These are phyloP conservation scores for Lanmaoa pseudosensibilis DNA, from an alignment of 768 basidiomycete genomes.

Conservation along the genomic window DNA sequence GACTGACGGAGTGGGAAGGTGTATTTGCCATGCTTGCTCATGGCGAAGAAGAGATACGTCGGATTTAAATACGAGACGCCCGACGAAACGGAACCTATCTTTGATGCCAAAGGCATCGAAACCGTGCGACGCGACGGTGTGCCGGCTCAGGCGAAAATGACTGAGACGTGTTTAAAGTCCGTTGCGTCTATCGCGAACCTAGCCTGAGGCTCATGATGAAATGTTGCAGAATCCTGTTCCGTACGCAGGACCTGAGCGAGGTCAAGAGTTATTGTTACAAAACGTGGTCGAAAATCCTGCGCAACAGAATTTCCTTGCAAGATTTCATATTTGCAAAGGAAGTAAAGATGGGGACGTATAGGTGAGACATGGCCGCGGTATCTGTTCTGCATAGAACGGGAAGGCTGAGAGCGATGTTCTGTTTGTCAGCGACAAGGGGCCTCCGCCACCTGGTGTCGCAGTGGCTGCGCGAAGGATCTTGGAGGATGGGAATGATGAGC, in stretches of 20 bases:
- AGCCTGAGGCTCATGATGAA: background rate
- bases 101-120: conserved; percentile 98
- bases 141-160: conserved; percentile 89
- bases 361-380: conserved; percentile 42
- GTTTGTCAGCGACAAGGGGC: conserved; percentile 64
- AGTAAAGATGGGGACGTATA: conserved; percentile 91
- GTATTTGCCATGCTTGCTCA: conserved; percentile 90
- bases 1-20: conserved; percentile 52
- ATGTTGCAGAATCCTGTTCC: conserved; percentile 79
- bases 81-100: conserved; percentile 73
- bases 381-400: background rate
- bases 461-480: conserved; percentile 78
- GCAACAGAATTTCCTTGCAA: conserved; percentile 78
- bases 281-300: conserved; percentile 82
- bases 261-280: conserved; percentile 86
- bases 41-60: conserved; percentile 98
- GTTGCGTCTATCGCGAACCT: conserved; percentile 10
- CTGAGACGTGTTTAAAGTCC: conserved; percentile 86
- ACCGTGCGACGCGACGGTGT: conserved; percentile 93
- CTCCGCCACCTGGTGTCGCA: conserved; percentile 89
- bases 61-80: conserved; percentile 92
- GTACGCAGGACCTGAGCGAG: conserved; percentile 82
- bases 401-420: background rate
- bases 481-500: conserved; percentile 76
- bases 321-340: conserved; percentile 96